Conservation (phyloP, 176 grass and related monocot genomes). For the Avena insularis region DNA sequence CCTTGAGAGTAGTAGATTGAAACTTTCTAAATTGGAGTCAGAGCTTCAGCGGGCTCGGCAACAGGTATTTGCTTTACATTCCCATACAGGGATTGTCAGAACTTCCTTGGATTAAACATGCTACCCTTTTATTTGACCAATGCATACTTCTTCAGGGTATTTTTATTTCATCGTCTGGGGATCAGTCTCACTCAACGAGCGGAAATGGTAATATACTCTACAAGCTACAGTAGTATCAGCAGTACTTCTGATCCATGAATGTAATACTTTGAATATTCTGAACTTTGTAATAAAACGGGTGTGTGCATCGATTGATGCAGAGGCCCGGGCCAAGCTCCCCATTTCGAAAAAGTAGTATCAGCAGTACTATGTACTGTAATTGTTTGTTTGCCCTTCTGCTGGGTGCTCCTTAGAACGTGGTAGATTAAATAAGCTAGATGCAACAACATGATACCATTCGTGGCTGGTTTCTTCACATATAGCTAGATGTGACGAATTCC, state of each 20-base stretch:
- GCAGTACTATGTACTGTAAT: conserved; percentile 9
- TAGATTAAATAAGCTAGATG: conserved; percentile 37
- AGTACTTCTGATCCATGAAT: background rate
- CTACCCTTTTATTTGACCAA: conserved; percentile 35
- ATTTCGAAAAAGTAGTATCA: background rate
- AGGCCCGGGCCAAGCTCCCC: too few relatives aligned
- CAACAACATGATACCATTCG: background rate
- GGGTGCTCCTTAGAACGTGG: background rate
- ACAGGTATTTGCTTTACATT: conserved; percentile 55
- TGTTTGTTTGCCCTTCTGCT: conserved; percentile 13
- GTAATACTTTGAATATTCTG: too few relatives aligned
- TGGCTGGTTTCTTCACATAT: background rate
- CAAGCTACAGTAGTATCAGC: background rate
- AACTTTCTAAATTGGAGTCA: conserved; percentile 95
- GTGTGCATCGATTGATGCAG: too few relatives aligned
- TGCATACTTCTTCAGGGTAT: conserved; percentile 66
- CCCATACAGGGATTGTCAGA: conserved; percentile 27
- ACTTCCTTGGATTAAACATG: conserved; percentile 30
- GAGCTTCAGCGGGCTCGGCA: conserved; percentile 83
- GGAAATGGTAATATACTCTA: conserved; percentile 74
- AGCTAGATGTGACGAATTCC: background rate
- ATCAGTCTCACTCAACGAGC: conserved; percentile 64
- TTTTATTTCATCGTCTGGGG: conserved; percentile 81
- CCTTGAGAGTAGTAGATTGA: conserved; percentile 92
- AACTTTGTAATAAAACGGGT: too few relatives aligned